phyloP scores from a whole-genome alignment of 352 stramenopile genomes.

The Pythium insidiosum region DNA sequence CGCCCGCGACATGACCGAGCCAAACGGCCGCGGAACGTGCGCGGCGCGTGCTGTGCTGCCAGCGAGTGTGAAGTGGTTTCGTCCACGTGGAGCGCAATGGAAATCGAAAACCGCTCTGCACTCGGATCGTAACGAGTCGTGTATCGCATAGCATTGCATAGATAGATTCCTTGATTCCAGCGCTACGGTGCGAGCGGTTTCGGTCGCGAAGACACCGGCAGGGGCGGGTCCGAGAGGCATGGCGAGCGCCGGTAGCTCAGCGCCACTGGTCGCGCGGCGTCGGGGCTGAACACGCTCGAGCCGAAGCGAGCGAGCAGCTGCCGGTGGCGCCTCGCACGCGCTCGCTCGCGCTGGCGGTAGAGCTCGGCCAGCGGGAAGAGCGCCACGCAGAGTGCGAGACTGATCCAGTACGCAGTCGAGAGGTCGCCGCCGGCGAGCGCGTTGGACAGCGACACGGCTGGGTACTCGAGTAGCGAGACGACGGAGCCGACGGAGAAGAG shows the following conservation, averaged over 20 bases:
- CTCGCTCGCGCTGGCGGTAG: constrained; percentile 13
- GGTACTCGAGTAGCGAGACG: constrained; percentile 72
- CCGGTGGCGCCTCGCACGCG: constrained; percentile 25
- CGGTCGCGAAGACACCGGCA: too few species aligned
- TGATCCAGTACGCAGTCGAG: constrained; percentile 37
- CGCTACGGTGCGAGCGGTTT: too few species aligned
- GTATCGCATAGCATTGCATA: too few species aligned
- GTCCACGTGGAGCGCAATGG: too few species aligned
- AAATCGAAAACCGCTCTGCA: too few species aligned
- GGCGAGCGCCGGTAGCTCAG: constrained; percentile 14
- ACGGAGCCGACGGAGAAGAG: constrained; percentile 75
- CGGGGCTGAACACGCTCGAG: constrained; percentile 1
- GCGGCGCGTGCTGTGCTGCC: too few species aligned
- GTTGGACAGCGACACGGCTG: constrained; percentile 68
- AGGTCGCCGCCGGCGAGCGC: constrained; percentile 46
- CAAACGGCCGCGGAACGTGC: too few species aligned
- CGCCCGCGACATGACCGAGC: too few species aligned
- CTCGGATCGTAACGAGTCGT: too few species aligned
- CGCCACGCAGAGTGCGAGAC: constrained; percentile 37
- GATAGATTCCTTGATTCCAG: too few species aligned
- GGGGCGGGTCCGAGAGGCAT: background rate
- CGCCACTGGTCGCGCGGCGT: background rate
- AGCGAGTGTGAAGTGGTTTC: too few species aligned
- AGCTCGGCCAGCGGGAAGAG: constrained; percentile 53
- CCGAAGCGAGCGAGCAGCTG: constrained; percentile 15